Evolutionary conservation across 2,329 filamentous ascomycete genomes (phyloP).

Genomic region (Thelonectria olida): DNA sequence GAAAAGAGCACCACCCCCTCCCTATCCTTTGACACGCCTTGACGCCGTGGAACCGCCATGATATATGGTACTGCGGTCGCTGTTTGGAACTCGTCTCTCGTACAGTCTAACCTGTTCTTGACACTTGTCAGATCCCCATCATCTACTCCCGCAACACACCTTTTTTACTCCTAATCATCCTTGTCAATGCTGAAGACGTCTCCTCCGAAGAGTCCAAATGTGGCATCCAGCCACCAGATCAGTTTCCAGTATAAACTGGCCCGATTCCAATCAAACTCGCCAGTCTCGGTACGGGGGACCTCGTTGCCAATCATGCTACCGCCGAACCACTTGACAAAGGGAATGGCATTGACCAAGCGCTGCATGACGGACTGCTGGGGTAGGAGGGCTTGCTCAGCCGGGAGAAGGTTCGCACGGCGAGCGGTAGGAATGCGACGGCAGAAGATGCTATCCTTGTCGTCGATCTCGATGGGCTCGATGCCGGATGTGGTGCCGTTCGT

Average conservation of each 20-base stretch:
- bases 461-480: conserved; percentile 42
- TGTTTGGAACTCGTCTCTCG: conserved; percentile 32
- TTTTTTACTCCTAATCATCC: conserved; percentile 59
- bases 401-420: conserved; percentile 70
- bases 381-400: conserved; percentile 75
- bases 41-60: conserved; percentile 38
- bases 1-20: conserved; percentile 14
- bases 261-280: conserved; percentile 79
- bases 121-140: background rate
- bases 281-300: conserved; percentile 76
- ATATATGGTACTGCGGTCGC: conserved; percentile 9
- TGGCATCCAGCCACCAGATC: conserved; percentile 69
- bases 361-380: conserved; percentile 74
- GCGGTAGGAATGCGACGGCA: conserved; percentile 74
- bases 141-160: background rate
- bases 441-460: conserved; percentile 53
- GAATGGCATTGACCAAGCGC: conserved; percentile 71
- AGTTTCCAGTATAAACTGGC: conserved; percentile 75
- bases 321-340: conserved; percentile 77
- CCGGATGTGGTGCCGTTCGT: conserved; percentile 28
- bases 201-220: conserved; percentile 66
- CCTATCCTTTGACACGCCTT: conserved; percentile 33
- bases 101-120: conserved; percentile 29
- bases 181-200: conserved; percentile 67
- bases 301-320: conserved; percentile 78